Base-by-base conservation (phyloP, 2,329 filamentous ascomycete genomes). In the Claviceps africana region DNA sequence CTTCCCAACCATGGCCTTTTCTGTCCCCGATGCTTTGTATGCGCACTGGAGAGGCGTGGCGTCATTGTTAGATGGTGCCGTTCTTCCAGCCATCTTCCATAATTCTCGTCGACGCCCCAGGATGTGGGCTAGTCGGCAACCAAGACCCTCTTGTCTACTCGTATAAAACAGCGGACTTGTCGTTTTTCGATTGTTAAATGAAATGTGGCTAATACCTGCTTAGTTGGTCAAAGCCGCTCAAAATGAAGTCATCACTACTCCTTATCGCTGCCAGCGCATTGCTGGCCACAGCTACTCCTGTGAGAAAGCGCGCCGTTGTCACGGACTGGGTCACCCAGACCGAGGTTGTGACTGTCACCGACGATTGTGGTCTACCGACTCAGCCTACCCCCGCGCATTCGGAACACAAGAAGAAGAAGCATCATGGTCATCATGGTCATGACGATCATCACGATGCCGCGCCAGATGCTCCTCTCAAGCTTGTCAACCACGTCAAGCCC, bases 201-300 rank as follows among this genome's bases (percentile, higher is more conserved):
- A 31, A 7, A 25, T 42, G 44, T 19, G 33, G 30, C 48, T 53
- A 48, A 53, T 21, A 22, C 22, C 7, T 33, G 10, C 25, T 5
- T 31, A 53, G 44, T 33, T 51, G 11, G 39, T 21, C 37, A 43
- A 40, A 7, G 15, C 31, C 39, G 21, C 33, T 44, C 51, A 48
- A 31, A 56, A 78, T 78, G 75, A 78, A 75, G 70, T 65, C 70
- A 47, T 73, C 74, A 48, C 54, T 72, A 53, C 64, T 72, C 57
- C 63, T 78, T 58, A 64, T 67, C 57, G 65, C 68, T 58, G 66
- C 72, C 56, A 66, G 72, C 61, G 72, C 74, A 59, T 56, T 73
- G 50, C 56, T 77, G 62, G 72, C 69, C 52, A 59, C 67, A 53
- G 74, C 74, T 59, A 61, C 64, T 48, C 75, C 74, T 51, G 62